Evolutionary conservation across 306 rosid species (phyloP), one percentile per base, ranked within the genome.

Genomic region (Acacia crassicarpa): DNA sequence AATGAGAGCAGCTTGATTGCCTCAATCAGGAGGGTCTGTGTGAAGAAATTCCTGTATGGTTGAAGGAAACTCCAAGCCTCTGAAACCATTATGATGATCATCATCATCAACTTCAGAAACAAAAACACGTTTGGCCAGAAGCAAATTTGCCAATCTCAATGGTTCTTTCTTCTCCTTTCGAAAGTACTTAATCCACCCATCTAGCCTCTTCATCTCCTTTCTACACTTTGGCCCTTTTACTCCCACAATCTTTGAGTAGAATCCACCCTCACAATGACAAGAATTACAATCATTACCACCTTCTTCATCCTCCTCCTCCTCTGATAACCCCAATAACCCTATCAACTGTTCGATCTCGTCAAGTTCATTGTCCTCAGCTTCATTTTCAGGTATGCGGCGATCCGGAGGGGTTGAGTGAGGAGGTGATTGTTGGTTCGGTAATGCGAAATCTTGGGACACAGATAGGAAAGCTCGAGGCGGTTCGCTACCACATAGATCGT

Each of bases 101-200:
- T 45, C 3, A 53, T 54, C 61, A 54, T 2, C 79, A 80, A 77
- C 88, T 40, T 78, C 80, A 73, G 92, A 91, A 72, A 78, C 35
- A 82, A 81, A 85, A 84, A 88, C 88, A 87, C 92, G 89, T 84
- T 91, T 91, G 19, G 94, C 93, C 82, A 94, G 68, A 84, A 93
- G 91, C 92, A 93, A 74, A 84, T 91, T 92, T 33, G 94, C 93
- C 88, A 94, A 85, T 59, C 98, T 90, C 33, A 94, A 87, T 7
- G 95, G 95, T 81, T 94, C 97, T 66, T 69, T 82, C 80, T 81
- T 91, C 67, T 87, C 89, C 80, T 79, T 85, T 16, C 84, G 0
- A n/a, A 90, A 93, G 82, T 83, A 88, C 22, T 89, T 74, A 66
- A 94, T 94, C 97, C 98, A 94, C 75, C 92, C 92, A 80, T 91